Base-by-base conservation (phyloP, 73 alveolate genomes). In the Paramecium caudatum region DNA sequence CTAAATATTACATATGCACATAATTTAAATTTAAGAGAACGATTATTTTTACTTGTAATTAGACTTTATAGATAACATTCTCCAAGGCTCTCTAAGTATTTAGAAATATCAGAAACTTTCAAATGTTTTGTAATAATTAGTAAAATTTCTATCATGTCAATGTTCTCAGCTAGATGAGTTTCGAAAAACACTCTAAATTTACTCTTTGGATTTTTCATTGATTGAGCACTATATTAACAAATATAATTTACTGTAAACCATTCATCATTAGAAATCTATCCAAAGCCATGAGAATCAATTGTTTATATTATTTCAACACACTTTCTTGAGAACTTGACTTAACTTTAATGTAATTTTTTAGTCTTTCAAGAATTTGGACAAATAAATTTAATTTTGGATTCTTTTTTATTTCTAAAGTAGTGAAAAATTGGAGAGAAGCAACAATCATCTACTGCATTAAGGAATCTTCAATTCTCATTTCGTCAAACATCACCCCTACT, bases 221-320 rank as follows among this genome's bases (percentile, higher is more conserved):
- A 55, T 55, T 55, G 30, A 27, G 80, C 80, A 12, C 80, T 55
- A 55, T n/a, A n/a, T 19, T 23, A 27, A 55, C 30, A 27, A 9
- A 27, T 23, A 2, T 55, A 27, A 55, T 27, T 55, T 55, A 55
- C 80, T 43, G 46, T 55, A 55, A 55, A 27, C 80, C 80, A 55
- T 55, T 55, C 80, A 55, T 55, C 80, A 55, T 55, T 23, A 55
- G 30, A 5, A 55, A 55, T 55, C 80, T 5, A 55, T 55, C 80
- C 1, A 55, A 16, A 27, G 80, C 80, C 46, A 55, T 55, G 10
- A 55, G 30, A 37, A 55, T 55, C 0, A 55, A 23, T 16, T 16
- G 30, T 55, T 23, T 55, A 21, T 55, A 55, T 55, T 55, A 55
- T 55, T 55, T 55, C 30, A 55, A 55, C 30, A 55, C 80, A 27